Evolutionary conservation across 164 flowering plant species (phyloP).

Genomic region (Dillenia suffruticosa): DNA sequence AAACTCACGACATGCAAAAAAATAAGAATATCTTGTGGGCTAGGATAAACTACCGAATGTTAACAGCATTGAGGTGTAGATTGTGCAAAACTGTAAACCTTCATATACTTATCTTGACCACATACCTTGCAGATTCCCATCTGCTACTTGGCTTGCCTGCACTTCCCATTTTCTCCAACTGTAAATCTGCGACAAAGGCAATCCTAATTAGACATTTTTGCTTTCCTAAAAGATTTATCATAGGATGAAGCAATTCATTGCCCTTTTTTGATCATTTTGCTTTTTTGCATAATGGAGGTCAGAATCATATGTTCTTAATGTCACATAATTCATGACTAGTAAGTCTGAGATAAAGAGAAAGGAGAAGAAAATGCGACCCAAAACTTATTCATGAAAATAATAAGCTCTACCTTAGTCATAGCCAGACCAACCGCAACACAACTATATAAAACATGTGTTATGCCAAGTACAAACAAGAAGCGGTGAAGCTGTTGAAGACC

Average conservation of each 20-base stretch:
- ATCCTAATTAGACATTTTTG: neutral
- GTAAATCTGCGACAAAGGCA: slow-evolving; percentile 52
- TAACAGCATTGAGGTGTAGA: too few relatives aligned
- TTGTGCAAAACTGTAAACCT: too few relatives aligned
- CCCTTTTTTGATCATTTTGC: too few relatives aligned
- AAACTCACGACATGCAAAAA: too few relatives aligned
- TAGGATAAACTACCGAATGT: too few relatives aligned
- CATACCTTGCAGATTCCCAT: slow-evolving; percentile 55
- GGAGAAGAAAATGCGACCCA: too few relatives aligned
- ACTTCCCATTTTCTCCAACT: slow-evolving; percentile 97
- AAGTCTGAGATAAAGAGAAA: too few relatives aligned
- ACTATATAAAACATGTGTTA: slow-evolving; percentile 88
- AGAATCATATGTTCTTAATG: too few relatives aligned
- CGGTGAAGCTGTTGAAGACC: slow-evolving; percentile 94
- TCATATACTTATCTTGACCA: neutral
- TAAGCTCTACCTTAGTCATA: slow-evolving; percentile 67
- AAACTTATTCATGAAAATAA: slow-evolving; percentile 2
- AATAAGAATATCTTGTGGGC: too few relatives aligned
- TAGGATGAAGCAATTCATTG: too few relatives aligned
- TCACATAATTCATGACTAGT: too few relatives aligned
- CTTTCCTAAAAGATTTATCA: neutral
- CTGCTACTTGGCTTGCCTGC: slow-evolving; percentile 35
- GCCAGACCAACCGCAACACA: slow-evolving; percentile 67
- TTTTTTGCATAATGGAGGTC: too few relatives aligned
- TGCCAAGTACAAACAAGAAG: slow-evolving; percentile 85